These are phyloP conservation scores for Canna indica DNA, from an alignment of 176 grass and related monocot genomes.

Conservation along the genomic window DNA sequence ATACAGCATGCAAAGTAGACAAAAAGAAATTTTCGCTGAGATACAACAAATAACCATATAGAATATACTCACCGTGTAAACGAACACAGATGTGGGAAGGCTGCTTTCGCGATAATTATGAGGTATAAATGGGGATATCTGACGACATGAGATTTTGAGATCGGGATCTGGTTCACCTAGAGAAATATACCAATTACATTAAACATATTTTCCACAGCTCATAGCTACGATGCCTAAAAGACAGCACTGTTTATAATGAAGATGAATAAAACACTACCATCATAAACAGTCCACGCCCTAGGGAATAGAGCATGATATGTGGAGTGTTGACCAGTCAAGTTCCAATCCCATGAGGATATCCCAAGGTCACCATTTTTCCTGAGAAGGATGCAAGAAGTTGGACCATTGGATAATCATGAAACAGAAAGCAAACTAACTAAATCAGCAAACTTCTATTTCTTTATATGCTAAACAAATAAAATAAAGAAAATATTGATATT, in stretches of 20 bases:
- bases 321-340: conserved; percentile 78
- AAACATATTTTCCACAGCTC: background rate
- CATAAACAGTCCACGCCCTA: conserved; percentile 96
- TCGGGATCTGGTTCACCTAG: conserved; percentile 93
- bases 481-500: too few relatives aligned
- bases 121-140: conserved; percentile 98
- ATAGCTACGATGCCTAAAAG: background rate
- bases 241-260: background rate
- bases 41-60: background rate
- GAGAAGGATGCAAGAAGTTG: conserved; percentile 21
- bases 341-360: conserved; percentile 98
- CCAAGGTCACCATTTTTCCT: conserved; percentile 77
- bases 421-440: background rate
- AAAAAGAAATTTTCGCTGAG: background rate
- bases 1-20: background rate
- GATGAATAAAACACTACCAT: conserved; percentile 45
- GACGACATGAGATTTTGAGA: conserved; percentile 89
- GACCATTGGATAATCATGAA: background rate
- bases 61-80: conserved; percentile 67
- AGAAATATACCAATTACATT: conserved; percentile 23
- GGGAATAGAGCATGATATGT: conserved; percentile 98
- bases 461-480: too few relatives aligned
- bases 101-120: conserved; percentile 93
- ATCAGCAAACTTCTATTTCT: too few relatives aligned
- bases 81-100: conserved; percentile 85